Evolutionary conservation across 2,329 filamentous ascomycete species (phyloP), one percentile per base, ranked within the genome.

Genomic region (Monosporascus sp.): DNA sequence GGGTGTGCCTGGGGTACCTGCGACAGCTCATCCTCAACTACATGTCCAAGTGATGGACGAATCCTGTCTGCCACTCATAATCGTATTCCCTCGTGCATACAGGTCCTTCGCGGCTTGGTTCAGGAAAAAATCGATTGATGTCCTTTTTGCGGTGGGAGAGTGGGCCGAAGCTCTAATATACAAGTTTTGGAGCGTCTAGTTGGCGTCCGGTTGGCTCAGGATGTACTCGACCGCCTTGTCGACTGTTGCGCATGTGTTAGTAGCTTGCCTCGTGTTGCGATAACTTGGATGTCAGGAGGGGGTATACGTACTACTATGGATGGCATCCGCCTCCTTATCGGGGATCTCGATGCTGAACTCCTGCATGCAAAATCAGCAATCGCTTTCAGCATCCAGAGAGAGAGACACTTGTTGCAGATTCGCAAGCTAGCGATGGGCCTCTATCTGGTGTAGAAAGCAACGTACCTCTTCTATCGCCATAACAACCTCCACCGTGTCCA

Each of bases 381-480:
- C 17, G 9, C 36, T 50, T 36, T 22, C 51, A 34, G 26, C 52
- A 34, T 50, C 24, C 16, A 36, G n/a, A 40, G 19, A 17, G 37
- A 49, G 54, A 31, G 27, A 11, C 31, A 11, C 31, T 34, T 5
- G 31, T 14, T 14, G 31, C 9, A 14, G 31, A 24, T 34, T 14
- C 11, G 31, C 31, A 34, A 34, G 31, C 31, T 14, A 34, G 11
- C 31, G 31, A 34, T 5, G 9, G 31, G 9, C 31, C 31, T 11
- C 31, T 14, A 20, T 20, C 5, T 5, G 9, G 22, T 4, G 40
- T 19, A 20, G n/a, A 43, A 20, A 24, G 31, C 5, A 24, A 41
- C 74, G 61, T 76, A 91, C 88, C 86, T 99, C 94, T 84, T 99
- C 94, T 76, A 99, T 97, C 63, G 94, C 94, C 94, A 99, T 99